phyloP scores from a whole-genome alignment of 805 yeast genomes.

The Kuraishia floccosa region DNA sequence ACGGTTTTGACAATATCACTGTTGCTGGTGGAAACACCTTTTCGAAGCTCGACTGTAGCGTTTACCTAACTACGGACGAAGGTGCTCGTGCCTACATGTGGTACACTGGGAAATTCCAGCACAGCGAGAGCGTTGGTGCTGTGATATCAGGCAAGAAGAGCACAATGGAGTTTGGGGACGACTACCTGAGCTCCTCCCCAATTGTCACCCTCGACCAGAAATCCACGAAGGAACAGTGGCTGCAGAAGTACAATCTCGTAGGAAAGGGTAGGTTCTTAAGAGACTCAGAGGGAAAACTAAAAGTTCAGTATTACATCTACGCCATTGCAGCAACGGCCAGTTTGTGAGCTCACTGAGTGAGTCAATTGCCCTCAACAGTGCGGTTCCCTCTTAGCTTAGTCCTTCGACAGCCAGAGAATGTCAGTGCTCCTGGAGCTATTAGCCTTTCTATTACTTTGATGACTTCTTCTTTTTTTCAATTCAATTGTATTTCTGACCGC shows the following conservation, averaged over 20 bases:
- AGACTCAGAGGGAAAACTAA: slow-evolving; percentile 28
- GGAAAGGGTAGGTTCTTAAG: slow-evolving; percentile 53
- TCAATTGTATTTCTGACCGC: too few species aligned
- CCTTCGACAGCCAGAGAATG: too few species aligned
- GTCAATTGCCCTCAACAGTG: too few species aligned
- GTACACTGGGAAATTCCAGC: slow-evolving; percentile 38
- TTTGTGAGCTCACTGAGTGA: too few species aligned
- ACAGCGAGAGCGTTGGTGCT: slow-evolving; percentile 20
- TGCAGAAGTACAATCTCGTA: slow-evolving; percentile 29
- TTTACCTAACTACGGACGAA: slow-evolving; percentile 29
- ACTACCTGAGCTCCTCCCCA: slow-evolving; percentile 39
- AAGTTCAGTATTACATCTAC: slow-evolving; percentile 36
- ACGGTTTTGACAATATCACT: slow-evolving; percentile 40
- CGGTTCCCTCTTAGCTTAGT: too few species aligned
- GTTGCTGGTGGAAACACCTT: slow-evolving; percentile 16
- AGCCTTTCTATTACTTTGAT: too few species aligned
- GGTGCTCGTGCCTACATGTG: slow-evolving; percentile 30
- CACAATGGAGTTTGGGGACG: slow-evolving; percentile 27
- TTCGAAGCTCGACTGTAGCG: slow-evolving; percentile 33
- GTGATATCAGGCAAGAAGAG: slow-evolving; percentile 22
- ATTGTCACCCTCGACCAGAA: slow-evolving; percentile 27
- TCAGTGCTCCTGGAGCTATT: too few species aligned
- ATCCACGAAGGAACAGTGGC: slow-evolving; percentile 40
- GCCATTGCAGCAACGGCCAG: too few species aligned
- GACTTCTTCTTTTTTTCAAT: too few species aligned